Conservation (phyloP, 805 yeast species). For the Kuraishia borneana region DNA sequence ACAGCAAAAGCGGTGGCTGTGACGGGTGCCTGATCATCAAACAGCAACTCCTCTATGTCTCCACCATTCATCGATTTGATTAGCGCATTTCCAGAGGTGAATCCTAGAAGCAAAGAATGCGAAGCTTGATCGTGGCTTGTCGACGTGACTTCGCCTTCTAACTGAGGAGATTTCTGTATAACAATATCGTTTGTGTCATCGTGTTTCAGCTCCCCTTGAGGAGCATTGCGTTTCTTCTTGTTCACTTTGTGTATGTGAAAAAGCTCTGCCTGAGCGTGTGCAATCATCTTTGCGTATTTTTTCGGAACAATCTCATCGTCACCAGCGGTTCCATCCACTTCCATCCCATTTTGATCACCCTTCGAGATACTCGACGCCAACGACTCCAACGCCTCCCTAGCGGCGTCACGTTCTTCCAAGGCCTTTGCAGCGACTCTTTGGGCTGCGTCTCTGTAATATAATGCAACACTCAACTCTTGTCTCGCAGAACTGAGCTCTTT, state of each 20-base stretch:
- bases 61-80: neutral
- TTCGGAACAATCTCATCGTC: constrained; percentile 3
- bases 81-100: neutral
- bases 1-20: neutral
- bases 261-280: constrained; percentile 9
- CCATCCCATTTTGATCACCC: constrained; percentile 7
- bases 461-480: constrained; percentile 63
- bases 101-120: neutral
- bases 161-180: neutral
- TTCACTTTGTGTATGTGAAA: constrained; percentile 11
- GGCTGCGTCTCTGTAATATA: constrained; percentile 87
- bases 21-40: neutral
- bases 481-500: constrained; percentile 58
- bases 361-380: constrained; percentile 31
- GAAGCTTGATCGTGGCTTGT: neutral
- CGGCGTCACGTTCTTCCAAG: constrained; percentile 66
- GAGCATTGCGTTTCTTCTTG: constrained; percentile 8
- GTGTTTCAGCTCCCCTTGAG: constrained; percentile 1
- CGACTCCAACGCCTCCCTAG: constrained; percentile 50
- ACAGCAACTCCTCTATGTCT: neutral
- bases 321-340: constrained; percentile 2
- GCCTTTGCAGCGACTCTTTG: constrained; percentile 72
- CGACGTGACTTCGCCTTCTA: neutral
- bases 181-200: neutral
- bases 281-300: constrained; percentile 3